phyloP scores from a whole-genome alignment of 73 alveolate genomes.

The Tetrahymena elliotti region DNA sequence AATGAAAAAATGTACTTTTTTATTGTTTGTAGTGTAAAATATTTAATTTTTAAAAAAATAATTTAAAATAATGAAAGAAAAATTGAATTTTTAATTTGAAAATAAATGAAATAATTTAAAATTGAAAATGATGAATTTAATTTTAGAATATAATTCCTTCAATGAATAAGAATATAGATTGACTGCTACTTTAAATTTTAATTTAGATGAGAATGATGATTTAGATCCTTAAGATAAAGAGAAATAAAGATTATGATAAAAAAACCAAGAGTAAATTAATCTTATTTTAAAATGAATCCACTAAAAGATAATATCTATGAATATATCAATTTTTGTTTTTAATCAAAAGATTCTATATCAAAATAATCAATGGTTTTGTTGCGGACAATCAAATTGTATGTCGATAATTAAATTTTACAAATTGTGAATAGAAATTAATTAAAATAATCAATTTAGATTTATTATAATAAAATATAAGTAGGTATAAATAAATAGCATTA shows the following conservation, averaged over 20 bases:
- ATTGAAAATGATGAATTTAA: not conserved
- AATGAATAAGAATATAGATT: no score
- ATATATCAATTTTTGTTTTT: not conserved
- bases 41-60: no score
- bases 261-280: no score
- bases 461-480: not conserved
- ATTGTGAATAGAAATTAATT: not conserved
- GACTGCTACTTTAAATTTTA: not conserved
- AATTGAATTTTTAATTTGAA: not conserved
- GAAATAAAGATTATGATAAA: not conserved
- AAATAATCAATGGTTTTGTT: no score
- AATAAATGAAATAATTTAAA: no score
- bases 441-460: not conserved
- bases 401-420: no score
- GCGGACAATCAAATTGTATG: no score
- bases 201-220: not conserved
- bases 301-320: not conserved
- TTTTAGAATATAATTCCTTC: not conserved
- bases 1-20: no score
- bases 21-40: no score
- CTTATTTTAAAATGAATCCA: not conserved
- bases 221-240: not conserved
- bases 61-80: no score
- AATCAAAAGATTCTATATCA: no score
- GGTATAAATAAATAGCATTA: not conserved